These are phyloP conservation scores for Edaphochlamys debaryana DNA, from an alignment of 139 green algal genomes.

Conservation along the genomic window DNA sequence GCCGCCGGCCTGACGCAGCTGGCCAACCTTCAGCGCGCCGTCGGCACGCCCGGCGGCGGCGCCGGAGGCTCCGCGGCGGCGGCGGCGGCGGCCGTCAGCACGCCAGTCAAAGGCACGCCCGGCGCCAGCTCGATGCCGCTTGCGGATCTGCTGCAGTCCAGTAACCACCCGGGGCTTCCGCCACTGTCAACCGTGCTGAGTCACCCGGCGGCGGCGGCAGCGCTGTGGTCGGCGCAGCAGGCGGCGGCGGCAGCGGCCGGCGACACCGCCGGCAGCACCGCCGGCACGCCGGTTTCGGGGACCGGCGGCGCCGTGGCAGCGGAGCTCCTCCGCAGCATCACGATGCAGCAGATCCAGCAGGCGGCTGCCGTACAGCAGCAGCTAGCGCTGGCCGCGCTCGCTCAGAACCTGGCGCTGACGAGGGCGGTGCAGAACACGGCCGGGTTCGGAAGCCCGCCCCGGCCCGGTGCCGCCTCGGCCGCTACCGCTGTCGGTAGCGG, in stretches of 20 bases:
- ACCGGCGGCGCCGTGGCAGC: not conserved
- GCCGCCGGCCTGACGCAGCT: constrained; percentile 20
- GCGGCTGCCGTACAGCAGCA: constrained; percentile 48
- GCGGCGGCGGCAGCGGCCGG: not conserved
- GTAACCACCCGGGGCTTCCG: too few species aligned
- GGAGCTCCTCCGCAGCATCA: constrained; percentile 37
- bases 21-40: not conserved
- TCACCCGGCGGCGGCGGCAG: not conserved
- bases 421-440: not conserved
- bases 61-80: too few species aligned
- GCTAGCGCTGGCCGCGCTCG: constrained; percentile 40
- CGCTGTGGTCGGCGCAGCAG: not conserved
- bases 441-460: too few species aligned
- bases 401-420: constrained; percentile 35
- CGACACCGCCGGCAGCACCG: not conserved
- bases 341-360: constrained; percentile 49
- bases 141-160: not conserved
- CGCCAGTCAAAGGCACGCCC: too few species aligned
- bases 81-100: too few species aligned
- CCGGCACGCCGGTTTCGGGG: not conserved
- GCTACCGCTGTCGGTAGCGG: too few species aligned
- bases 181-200: too few species aligned
- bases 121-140: not conserved
- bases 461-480: too few species aligned
- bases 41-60: too few species aligned